Evolutionary conservation across 2,329 filamentous ascomycete genomes (phyloP).

Genomic region (Penicillium rolfsii): DNA sequence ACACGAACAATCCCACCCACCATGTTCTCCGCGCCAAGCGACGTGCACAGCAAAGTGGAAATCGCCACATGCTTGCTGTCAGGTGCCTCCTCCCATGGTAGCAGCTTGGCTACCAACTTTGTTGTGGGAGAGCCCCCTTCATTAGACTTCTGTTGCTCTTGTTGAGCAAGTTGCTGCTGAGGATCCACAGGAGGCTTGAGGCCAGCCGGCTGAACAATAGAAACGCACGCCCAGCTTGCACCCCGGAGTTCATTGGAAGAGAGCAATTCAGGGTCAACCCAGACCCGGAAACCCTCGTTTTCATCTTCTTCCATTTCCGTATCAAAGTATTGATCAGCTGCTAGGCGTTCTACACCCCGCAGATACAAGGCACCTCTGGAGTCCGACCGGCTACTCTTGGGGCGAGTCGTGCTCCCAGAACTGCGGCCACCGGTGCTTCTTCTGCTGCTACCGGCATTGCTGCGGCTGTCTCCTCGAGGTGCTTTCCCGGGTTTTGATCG

Average conservation of each 20-base stretch:
- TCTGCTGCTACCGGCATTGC: conserved; percentile 76
- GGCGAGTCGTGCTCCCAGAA: conserved; percentile 69
- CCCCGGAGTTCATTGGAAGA: conserved; percentile 73
- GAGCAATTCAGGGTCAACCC: conserved; percentile 80
- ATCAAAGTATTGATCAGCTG: conserved; percentile 78
- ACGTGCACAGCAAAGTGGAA: conserved; percentile 74
- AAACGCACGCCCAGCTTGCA: conserved; percentile 76
- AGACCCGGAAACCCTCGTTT: conserved; percentile 69
- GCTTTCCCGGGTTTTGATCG: conserved; percentile 69
- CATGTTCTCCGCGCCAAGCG: conserved; percentile 71
- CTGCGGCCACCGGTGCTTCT: conserved; percentile 73
- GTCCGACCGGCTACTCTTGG: conserved; percentile 63
- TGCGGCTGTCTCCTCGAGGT: conserved; percentile 72
- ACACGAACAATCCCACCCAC: conserved; percentile 87
- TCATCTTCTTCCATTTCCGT: conserved; percentile 61
- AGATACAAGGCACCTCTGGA: conserved; percentile 69
- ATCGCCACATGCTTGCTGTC: conserved; percentile 78
- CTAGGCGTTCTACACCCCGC: conserved; percentile 71
- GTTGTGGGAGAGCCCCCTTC: conserved; percentile 61
- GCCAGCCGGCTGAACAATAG: conserved; percentile 81
- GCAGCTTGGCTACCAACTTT: conserved; percentile 75
- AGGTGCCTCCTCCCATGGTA: conserved; percentile 83
- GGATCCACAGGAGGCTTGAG: conserved; percentile 72
- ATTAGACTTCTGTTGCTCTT: conserved; percentile 57
- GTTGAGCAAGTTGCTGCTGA: conserved; percentile 68